phyloP scores from a whole-genome alignment of 1,284 basidiomycete species.

The Ustilago loliicola region DNA sequence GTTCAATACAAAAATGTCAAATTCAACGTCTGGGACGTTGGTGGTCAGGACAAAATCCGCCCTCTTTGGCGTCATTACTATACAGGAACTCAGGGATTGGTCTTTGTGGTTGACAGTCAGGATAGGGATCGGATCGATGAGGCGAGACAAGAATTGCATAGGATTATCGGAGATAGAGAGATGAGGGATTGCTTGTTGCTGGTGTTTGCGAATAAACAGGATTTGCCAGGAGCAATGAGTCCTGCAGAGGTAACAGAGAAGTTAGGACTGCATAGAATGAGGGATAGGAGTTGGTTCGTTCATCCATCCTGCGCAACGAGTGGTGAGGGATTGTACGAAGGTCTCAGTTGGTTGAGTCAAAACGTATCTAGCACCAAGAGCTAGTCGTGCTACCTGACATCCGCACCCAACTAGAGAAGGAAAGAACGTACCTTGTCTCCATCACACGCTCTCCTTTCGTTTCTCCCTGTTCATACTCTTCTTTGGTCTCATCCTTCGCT shows the following conservation, averaged over 20 bases:
- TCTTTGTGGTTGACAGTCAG: constrained; percentile 79
- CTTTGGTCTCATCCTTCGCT: neutral
- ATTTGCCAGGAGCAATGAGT: constrained; percentile 97
- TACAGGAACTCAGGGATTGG: constrained; percentile 76
- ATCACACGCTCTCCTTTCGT: no score
- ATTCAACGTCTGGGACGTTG: constrained; percentile 71
- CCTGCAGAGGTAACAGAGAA: constrained; percentile 99
- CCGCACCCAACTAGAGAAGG: no score
- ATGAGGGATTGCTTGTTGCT: constrained; percentile 97
- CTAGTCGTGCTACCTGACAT: constrained; percentile 1
- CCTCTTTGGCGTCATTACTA: constrained; percentile 93
- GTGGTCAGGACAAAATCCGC: constrained; percentile 73
- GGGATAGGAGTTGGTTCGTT: constrained; percentile 98
- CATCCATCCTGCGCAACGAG: constrained; percentile 76
- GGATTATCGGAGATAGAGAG: constrained; percentile 95
- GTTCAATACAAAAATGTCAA: constrained; percentile 73
- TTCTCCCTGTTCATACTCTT: neutral
- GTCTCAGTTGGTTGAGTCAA: constrained; percentile 65
- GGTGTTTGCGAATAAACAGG: constrained; percentile 99
- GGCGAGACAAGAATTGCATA: constrained; percentile 93
- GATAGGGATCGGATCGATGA: constrained; percentile 96
- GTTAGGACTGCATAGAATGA: constrained; percentile 92
- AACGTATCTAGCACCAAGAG: constrained; percentile 55
- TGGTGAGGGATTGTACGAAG: constrained; percentile 68
- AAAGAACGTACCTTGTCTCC: neutral